Base-by-base conservation (phyloP, 75 land plant genomes). In the Selaginella tamariscina region DNA sequence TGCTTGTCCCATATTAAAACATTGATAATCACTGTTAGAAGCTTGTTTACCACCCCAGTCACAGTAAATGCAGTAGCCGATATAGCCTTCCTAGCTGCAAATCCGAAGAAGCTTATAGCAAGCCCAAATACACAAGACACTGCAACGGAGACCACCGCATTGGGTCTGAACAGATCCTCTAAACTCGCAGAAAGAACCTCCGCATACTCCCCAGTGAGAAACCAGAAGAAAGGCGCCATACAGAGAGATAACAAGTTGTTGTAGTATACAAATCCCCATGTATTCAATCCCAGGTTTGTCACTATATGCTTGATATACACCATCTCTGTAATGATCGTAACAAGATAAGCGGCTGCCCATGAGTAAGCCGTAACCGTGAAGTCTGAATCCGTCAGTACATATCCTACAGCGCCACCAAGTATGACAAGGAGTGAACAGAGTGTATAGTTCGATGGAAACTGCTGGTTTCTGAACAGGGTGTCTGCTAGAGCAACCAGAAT, bases 161-260 rank as follows among this genome's bases (percentile, higher is more conserved):
- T 74, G 8, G 55, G 24, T 0, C 70, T 78, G 1, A 79, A 66
- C 72, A 68, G 70, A 22, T 57, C 65, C 27, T 73, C 74, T 1
- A 63, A 5, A 56, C 39, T 76, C 0, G 84, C 82, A 8, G 71
- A 27, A 54, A 79, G 72, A n/a, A 86, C 82, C 11, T 39, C 84
- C 0, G 15, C 39, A 56, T 85, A 83, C 82, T 91, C 97, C 39
- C 92, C 92, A 11, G 86, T 88, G 22, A 80, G 8, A 1, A 91
- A 0, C 86, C 86, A 91, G 68, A 88, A 91, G 24, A 88, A 0
- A 0, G 97, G 97, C 5, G 97, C 82, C 68, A 74, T 56, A 55
- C 59, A 33, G 1, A 74, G 72, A 13, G 76, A 69, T 0, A 74
- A 28, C 15, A 74, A 24, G 31, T 74, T 74, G 32, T 74, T 74